Percentiles rank a stretch among this genome's conserved stretches.
Evolutionary conservation across 805 yeast species (phyloP).

Genomic region (Metschnikowia gruessii): DNA sequence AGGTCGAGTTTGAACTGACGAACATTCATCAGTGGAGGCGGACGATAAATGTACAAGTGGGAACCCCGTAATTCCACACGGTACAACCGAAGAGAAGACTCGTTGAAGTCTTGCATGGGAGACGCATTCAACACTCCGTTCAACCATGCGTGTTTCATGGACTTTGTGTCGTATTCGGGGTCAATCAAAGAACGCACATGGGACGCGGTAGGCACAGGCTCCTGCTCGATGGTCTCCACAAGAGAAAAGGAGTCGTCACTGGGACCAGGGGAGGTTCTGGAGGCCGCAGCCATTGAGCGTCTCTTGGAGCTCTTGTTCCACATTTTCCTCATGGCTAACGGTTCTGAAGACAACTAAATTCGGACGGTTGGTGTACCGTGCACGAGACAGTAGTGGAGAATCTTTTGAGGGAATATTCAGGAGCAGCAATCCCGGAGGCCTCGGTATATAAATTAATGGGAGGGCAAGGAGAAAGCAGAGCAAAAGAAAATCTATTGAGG

Average conservation of each 20-base stretch:
- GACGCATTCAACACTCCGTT: constrained; percentile 36
- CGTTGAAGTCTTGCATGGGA: constrained; percentile 29
- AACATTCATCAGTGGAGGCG: constrained; percentile 18
- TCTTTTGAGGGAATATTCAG: neutral
- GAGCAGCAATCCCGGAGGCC: neutral
- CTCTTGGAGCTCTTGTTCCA: constrained; percentile 20
- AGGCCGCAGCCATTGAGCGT: constrained; percentile 16
- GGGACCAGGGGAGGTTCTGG: constrained; percentile 1
- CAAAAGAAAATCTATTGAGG: neutral
- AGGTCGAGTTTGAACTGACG: constrained; percentile 18
- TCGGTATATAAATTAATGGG: neutral
- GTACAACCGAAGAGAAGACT: constrained; percentile 17
- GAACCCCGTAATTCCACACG: constrained; percentile 57
- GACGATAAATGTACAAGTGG: constrained; percentile 50
- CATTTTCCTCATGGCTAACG: constrained; percentile 16
- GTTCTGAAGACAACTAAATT: neutral
- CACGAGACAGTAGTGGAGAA: constrained; percentile 1
- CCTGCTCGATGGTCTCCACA: constrained; percentile 6
- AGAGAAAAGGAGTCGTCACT: constrained; percentile 4
- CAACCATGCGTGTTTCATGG: constrained; percentile 36
- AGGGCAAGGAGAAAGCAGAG: neutral
- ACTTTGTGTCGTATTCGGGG: constrained; percentile 33
- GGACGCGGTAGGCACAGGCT: constrained; percentile 4
- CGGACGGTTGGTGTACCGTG: neutral
- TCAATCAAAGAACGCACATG: constrained; percentile 23